Conservation (phyloP, 202 grass and related monocot genomes). For the Tripidium arundinaceum region DNA sequence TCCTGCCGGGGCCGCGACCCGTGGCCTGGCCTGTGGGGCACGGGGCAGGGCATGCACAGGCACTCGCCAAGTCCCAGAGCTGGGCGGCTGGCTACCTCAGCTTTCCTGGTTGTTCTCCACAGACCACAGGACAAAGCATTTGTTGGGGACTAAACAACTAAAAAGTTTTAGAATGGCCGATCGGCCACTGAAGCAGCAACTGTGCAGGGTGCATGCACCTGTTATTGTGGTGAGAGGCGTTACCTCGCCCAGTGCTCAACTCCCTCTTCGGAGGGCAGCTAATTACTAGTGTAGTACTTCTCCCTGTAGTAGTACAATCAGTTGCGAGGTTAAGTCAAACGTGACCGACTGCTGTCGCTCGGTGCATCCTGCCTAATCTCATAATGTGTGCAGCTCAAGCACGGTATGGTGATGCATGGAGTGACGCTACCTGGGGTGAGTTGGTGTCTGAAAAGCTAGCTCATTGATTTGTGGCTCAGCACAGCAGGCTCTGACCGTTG, state of each 20-base stretch:
- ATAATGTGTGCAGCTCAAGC: background rate
- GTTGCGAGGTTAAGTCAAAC: background rate
- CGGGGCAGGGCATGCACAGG: background rate
- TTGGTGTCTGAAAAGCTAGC: background rate
- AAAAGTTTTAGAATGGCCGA: background rate
- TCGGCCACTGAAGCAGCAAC: background rate
- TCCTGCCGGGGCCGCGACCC: too few species aligned
- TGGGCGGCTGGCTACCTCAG: background rate
- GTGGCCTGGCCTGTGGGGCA: too few species aligned
- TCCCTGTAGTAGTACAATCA: background rate
- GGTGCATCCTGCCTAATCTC: background rate
- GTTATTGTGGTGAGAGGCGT: background rate
- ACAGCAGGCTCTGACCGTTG: background rate
- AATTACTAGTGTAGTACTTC: too few species aligned
- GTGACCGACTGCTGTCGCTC: background rate
- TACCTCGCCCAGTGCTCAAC: conserved; percentile 17
- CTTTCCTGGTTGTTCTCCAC: background rate
- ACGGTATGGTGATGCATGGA: background rate
- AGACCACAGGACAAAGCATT: background rate
- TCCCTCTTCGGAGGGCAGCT: background rate
- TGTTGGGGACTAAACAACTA: conserved; percentile 14
- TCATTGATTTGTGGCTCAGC: background rate
- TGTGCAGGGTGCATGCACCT: background rate
- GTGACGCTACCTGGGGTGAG: background rate
- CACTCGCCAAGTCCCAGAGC: background rate